Percentiles rank a stretch among this genome's conserved stretches.
Evolutionary conservation across 2,329 filamentous ascomycete genomes (phyloP).

Genomic region (Periconia sp.): DNA sequence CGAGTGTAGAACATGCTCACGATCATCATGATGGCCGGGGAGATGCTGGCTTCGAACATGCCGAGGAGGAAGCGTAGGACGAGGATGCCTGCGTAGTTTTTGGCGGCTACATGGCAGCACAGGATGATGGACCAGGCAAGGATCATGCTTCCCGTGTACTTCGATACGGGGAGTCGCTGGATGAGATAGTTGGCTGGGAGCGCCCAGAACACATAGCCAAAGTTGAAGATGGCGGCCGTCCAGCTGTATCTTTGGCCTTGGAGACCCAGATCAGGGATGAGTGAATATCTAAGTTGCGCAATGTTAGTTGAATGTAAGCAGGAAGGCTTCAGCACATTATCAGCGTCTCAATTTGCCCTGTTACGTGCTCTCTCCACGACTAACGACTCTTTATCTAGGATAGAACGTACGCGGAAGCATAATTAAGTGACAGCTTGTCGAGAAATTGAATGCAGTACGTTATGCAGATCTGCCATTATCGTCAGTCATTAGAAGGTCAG

Average conservation of each 20-base stretch:
- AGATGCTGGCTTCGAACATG: conserved; percentile 41
- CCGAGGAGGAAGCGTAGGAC: conserved; percentile 38
- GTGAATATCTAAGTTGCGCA: conserved; percentile 6
- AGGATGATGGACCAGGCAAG: conserved; percentile 50
- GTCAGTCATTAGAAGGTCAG: background rate
- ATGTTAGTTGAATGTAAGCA: no score
- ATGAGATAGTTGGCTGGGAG: conserved; percentile 44
- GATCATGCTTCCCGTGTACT: conserved; percentile 42
- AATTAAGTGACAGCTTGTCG: conserved; percentile 47
- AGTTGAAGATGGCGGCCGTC: conserved; percentile 49
- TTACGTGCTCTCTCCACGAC: no score
- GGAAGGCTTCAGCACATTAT: no score
- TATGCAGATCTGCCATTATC: conserved; percentile 34
- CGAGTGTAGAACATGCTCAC: conserved; percentile 42
- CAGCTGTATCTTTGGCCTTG: conserved; percentile 44
- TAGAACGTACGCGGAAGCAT: conserved; percentile 38
- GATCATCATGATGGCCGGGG: conserved; percentile 43
- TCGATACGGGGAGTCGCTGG: conserved; percentile 39
- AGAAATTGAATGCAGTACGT: conserved; percentile 54
- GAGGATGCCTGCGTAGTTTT: conserved; percentile 41
- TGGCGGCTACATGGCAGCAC: conserved; percentile 44
- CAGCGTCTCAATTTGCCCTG: no score
- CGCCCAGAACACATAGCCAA: conserved; percentile 48
- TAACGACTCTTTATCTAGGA: no score
- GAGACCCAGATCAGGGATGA: conserved; percentile 40